phyloP scores from a whole-genome alignment of 2,329 filamentous ascomycete genomes.

The Aspergillus pseudoglaucus region DNA sequence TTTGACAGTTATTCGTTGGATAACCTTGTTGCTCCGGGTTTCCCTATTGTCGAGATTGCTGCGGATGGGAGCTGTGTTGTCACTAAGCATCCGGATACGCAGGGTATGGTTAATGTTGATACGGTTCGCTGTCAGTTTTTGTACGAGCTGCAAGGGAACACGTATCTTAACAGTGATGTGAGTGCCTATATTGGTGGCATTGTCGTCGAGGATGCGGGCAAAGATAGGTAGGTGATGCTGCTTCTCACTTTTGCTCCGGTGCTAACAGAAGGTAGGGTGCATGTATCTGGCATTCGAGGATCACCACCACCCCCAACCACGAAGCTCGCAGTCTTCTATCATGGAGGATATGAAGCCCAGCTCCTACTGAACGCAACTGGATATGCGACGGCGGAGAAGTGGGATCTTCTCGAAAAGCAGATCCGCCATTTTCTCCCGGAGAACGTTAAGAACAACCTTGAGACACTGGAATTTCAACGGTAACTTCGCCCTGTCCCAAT shows the following conservation, averaged over 20 bases:
- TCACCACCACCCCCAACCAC: constrained; percentile 45
- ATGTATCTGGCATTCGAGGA: constrained; percentile 38
- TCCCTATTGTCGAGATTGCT: constrained; percentile 47
- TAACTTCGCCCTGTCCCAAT: constrained; percentile 7
- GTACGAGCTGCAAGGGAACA: constrained; percentile 45
- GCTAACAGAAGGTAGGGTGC: constrained; percentile 26
- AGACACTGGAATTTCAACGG: constrained; percentile 50
- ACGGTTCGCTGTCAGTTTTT: constrained; percentile 44
- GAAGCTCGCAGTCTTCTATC: constrained; percentile 47
- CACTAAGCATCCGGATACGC: constrained; percentile 42
- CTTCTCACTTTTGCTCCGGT: background rate
- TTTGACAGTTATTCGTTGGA: constrained; percentile 36
- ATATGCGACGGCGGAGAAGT: constrained; percentile 46
- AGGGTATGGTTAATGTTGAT: constrained; percentile 36
- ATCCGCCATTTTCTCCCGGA: constrained; percentile 39
- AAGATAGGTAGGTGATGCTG: constrained; percentile 17
- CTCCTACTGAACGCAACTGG: constrained; percentile 42
- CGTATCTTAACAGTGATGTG: constrained; percentile 45
- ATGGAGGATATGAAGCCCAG: constrained; percentile 44
- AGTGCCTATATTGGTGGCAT: constrained; percentile 37
- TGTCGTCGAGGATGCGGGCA: constrained; percentile 28
- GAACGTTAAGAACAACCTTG: constrained; percentile 35
- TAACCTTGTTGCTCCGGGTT: constrained; percentile 38
- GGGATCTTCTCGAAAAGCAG: constrained; percentile 45
- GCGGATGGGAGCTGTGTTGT: constrained; percentile 42